These are phyloP conservation scores for Xylaria nigripes DNA, from an alignment of 495 filamentous ascomycete genomes.

Conservation along the genomic window DNA sequence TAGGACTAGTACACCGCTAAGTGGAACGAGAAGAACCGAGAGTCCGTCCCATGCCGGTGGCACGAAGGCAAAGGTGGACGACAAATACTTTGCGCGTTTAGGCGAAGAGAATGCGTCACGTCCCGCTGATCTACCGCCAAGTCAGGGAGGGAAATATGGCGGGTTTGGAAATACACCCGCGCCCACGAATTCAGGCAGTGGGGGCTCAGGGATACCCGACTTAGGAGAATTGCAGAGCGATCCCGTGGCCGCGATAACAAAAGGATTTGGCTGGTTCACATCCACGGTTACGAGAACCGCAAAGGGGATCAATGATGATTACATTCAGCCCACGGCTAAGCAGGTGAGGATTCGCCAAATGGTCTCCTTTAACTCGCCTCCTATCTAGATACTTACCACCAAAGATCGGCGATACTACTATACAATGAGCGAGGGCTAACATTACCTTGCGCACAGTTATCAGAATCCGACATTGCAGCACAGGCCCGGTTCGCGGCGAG, in stretches of 20 bases:
- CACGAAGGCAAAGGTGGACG: slow-evolving; percentile 55
- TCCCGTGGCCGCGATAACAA: slow-evolving; percentile 77
- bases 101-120: slow-evolving; percentile 73
- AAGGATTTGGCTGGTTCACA: slow-evolving; percentile 92
- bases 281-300: slow-evolving; percentile 77
- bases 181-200: slow-evolving; percentile 32
- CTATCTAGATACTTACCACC: not conserved
- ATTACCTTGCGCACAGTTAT: slow-evolving; percentile 43
- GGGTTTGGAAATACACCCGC: slow-evolving; percentile 76
- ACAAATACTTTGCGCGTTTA: slow-evolving; percentile 81
- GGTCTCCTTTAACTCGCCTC: not conserved
- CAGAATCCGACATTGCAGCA: slow-evolving; percentile 79
- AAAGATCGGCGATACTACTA: not conserved
- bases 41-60: slow-evolving; percentile 42
- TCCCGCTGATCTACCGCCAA: slow-evolving; percentile 65
- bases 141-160: slow-evolving; percentile 82
- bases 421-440: not conserved
- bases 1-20: slow-evolving; percentile 31
- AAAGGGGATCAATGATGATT: slow-evolving; percentile 80
- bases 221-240: slow-evolving; percentile 85
- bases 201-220: slow-evolving; percentile 41
- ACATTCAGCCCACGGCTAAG: slow-evolving; percentile 83
- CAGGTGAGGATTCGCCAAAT: slow-evolving; percentile 46
- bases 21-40: slow-evolving; percentile 67
- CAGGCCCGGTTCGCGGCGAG: slow-evolving; percentile 68